A percentile compares a stretch with the other conserved stretches of the same genome.
Evolutionary conservation across 129 eudicot genomes (phyloP).

Genomic region (sunflower (Helianthus annuus)): HanXRQr2.0-SUNRISE NC_035439.2:44158497-44158996

Average conservation of each 20-base stretch:
- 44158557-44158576: slow-evolving; percentile 5
- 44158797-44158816: too few species aligned
- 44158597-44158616: slow-evolving; percentile 56
- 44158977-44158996: slow-evolving; percentile 98
- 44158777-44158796: too few species aligned
- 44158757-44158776: too few species aligned
- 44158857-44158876: too few species aligned
- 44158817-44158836: too few species aligned
- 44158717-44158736: background rate
- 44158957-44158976: slow-evolving; percentile 98
- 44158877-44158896: too few species aligned
- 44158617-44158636: slow-evolving; percentile 95
- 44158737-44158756: background rate
- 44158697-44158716: background rate
- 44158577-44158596: slow-evolving; percentile 11
- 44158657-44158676: slow-evolving; percentile 98
- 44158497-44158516: slow-evolving; percentile 82
- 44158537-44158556: slow-evolving; percentile 39
- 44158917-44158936: background rate
- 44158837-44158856: too few species aligned
- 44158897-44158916: background rate
- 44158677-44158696: slow-evolving; percentile 58
- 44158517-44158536: slow-evolving; percentile 79
- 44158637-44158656: slow-evolving; percentile 85
- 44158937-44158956: slow-evolving; percentile 5